Evolutionary conservation across 768 basidiomycete genomes (phyloP).

Genomic region (Suillus brevipes): DNA sequence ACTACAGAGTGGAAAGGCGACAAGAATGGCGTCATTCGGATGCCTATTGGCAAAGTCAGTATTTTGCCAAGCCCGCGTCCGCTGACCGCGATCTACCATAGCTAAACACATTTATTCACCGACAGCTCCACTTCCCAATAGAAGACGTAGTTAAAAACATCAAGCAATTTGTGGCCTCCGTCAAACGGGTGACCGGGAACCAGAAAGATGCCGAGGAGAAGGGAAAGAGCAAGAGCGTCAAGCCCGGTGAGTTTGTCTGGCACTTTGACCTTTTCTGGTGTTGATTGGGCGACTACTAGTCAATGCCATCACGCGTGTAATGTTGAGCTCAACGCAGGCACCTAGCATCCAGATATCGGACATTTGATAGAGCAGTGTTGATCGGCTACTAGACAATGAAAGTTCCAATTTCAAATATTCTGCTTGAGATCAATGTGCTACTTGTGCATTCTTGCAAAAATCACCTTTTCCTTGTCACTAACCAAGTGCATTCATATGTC

Average conservation of each 20-base stretch:
- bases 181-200: conserved; percentile 76
- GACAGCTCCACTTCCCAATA: conserved; percentile 69
- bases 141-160: conserved; percentile 80
- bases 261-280: conserved; percentile 1
- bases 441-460: neutral
- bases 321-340: conserved; percentile 83
- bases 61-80: neutral
- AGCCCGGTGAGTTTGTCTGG: conserved; percentile 39
- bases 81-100: neutral
- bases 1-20: conserved; percentile 94
- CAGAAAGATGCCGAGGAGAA: conserved; percentile 49
- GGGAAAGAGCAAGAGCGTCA: conserved; percentile 38
- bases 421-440: neutral
- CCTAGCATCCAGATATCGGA: conserved; percentile 90
- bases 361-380: conserved; percentile 40
- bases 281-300: conserved; percentile 39
- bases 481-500: neutral
- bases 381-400: conserved; percentile 1
- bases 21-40: conserved; percentile 78
- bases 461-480: neutral
- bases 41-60: conserved; percentile 76
- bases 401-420: neutral
- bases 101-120: conserved; percentile 8
- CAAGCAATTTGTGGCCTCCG: conserved; percentile 69
- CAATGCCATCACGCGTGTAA: conserved; percentile 75